phyloP scores from a whole-genome alignment of 345 rosid species.

The Populus euphratica region DNA sequence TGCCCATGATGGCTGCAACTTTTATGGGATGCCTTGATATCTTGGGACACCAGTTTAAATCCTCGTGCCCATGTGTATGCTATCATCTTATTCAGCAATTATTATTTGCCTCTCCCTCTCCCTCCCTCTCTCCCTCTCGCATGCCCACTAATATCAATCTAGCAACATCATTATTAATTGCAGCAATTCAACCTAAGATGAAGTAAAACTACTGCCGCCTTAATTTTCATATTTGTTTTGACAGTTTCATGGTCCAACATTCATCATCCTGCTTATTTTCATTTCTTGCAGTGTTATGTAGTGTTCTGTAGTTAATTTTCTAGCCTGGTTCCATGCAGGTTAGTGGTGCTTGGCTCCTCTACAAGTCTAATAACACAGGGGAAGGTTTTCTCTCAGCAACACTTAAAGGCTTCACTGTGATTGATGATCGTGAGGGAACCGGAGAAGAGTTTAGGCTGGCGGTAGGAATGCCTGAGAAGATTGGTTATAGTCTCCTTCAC shows the following conservation, averaged over 20 bases:
- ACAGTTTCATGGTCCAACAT: no score
- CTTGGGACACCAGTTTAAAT: not conserved
- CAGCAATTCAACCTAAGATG: no score
- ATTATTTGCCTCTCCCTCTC: not conserved
- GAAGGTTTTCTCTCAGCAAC: constrained; percentile 85
- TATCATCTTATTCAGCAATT: not conserved
- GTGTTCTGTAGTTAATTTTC: not conserved
- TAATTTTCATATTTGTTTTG: no score
- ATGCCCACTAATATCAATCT: not conserved
- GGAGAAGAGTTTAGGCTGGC: constrained; percentile 79
- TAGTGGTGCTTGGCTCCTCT: constrained; percentile 79
- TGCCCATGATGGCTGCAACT: no score
- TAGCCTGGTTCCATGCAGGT: constrained; percentile 41
- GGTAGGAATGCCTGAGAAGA: constrained; percentile 63
- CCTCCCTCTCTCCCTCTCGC: not conserved
- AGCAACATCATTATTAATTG: no score
- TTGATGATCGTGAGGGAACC: constrained; percentile 91
- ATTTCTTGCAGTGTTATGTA: not conserved
- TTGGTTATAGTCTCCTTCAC: constrained; percentile 34
- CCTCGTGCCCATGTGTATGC: no score
- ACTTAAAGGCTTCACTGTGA: constrained; percentile 72
- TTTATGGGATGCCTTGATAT: no score
- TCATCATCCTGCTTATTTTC: no score
- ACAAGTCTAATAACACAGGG: constrained; percentile 57
- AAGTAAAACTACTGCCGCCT: no score